Percentiles rank a stretch among this genome's conserved stretches.
Evolutionary conservation across 2,329 filamentous ascomycete genomes (phyloP).

Genomic region (Trichoderma arundinaceum): DNA sequence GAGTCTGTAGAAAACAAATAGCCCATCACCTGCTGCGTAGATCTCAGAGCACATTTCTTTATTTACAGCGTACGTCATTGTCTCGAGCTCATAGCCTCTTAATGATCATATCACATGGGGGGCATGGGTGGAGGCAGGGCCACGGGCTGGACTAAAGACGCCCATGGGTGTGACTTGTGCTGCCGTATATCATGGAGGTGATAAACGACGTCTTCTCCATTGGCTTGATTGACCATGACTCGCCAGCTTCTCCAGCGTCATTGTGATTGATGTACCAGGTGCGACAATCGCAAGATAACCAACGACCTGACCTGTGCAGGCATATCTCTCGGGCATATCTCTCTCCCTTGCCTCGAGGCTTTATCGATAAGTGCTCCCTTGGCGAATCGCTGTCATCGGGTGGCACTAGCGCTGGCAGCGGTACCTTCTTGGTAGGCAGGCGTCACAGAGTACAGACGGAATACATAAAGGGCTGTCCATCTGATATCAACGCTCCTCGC

Average conservation of each 20-base stretch:
- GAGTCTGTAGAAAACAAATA: not conserved
- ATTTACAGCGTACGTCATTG: conserved; percentile 17
- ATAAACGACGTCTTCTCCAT: conserved; percentile 11
- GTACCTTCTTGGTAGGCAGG: not conserved
- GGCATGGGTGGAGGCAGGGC: conserved; percentile 17
- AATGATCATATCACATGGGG: conserved; percentile 28
- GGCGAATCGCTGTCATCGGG: not conserved
- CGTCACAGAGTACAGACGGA: not conserved
- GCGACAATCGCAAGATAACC: conserved; percentile 9
- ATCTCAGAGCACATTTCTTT: not conserved
- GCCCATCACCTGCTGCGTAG: not conserved
- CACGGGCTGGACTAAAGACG: conserved; percentile 4
- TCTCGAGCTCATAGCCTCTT: conserved; percentile 2
- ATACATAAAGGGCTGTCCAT: not conserved
- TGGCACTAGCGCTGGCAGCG: not conserved
- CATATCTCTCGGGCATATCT: not conserved
- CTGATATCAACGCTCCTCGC: not conserved
- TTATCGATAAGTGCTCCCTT: conserved; percentile 28
- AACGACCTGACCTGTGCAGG: not conserved
- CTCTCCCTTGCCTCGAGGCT: conserved; percentile 9
- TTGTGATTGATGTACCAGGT: not conserved
- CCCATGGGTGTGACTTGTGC: conserved; percentile 24
- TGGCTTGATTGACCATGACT: not conserved
- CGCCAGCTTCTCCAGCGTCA: not conserved
- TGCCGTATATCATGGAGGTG: not conserved